Percentiles rank a stretch among this genome's conserved stretches.
These are phyloP conservation scores for Wickerhamiella alocasiicola DNA, from an alignment of 805 yeast genomes.

Conservation along the genomic window DNA sequence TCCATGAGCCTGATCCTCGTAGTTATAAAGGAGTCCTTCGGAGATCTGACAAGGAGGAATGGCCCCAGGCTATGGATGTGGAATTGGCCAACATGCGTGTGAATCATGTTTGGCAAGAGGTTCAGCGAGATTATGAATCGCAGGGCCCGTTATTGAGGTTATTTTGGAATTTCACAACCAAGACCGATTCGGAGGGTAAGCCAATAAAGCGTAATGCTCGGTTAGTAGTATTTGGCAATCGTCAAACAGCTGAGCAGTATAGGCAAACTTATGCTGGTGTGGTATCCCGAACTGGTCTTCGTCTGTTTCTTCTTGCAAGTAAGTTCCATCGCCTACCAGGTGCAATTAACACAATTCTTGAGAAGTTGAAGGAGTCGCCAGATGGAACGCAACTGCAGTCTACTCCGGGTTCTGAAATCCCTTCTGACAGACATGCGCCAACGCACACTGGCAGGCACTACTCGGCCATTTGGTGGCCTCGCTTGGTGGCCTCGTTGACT, in stretches of 20 bases:
- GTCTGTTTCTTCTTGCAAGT: background rate
- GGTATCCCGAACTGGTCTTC: background rate
- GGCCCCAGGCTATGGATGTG: background rate
- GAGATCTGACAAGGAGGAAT: no score
- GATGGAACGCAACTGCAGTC: no score
- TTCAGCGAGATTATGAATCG: background rate
- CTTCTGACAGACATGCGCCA: no score
- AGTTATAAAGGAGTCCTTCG: no score
- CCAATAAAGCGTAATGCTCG: background rate
- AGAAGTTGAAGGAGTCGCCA: no score
- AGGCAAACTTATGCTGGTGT: conserved; percentile 3
- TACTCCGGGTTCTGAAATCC: no score
- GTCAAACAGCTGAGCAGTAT: conserved; percentile 1
- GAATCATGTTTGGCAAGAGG: background rate
- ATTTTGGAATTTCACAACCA: background rate
- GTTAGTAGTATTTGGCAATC: background rate
- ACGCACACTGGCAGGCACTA: no score
- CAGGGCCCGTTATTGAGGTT: background rate
- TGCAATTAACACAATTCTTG: no score
- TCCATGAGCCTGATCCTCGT: no score
- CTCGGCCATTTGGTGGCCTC: no score
- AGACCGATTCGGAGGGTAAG: background rate
- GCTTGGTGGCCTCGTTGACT: no score
- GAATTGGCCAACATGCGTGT: background rate
- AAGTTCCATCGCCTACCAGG: no score